A percentile compares a stretch with the other conserved stretches of the same genome.
Conservation (phyloP, 2,329 filamentous ascomycete genomes). For the Diaporthe amygdali region DNA sequence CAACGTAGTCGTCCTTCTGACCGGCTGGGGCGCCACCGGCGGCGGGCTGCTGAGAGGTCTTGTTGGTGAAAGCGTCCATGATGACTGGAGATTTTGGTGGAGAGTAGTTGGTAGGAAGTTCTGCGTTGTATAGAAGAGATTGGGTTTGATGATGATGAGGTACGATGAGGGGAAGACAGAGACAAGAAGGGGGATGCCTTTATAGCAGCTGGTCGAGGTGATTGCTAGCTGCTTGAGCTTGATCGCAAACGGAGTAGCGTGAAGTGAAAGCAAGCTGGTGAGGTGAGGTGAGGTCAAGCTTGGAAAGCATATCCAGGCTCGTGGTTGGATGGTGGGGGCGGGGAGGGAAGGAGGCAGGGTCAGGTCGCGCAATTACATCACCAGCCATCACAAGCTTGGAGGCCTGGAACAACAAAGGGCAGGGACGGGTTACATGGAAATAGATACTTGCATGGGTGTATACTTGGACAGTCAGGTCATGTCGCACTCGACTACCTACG, state of each 20-base stretch:
- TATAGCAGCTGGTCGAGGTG: not conserved
- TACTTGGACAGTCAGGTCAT: too few species aligned
- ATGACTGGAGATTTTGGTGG: not conserved
- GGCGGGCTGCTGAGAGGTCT: not conserved
- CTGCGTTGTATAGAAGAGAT: not conserved
- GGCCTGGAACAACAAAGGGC: not conserved
- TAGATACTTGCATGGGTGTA: too few species aligned
- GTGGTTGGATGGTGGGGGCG: not conserved
- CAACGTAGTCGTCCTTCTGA: conserved; percentile 37
- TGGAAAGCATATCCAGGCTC: not conserved
- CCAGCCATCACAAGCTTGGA: not conserved
- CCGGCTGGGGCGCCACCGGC: conserved; percentile 18
- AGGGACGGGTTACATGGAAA: too few species aligned
- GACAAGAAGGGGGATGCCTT: not conserved
- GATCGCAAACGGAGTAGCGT: not conserved
- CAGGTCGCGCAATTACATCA: not conserved
- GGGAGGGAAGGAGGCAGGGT: not conserved
- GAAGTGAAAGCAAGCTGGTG: not conserved
- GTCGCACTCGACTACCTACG: too few species aligned
- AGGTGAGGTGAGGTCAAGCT: conserved; percentile 7
- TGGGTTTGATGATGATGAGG: not conserved
- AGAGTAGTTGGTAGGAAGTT: not conserved
- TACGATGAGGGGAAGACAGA: not conserved
- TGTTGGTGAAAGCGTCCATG: conserved; percentile 15
- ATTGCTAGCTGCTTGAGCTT: not conserved